Evolutionary conservation across 2,329 filamentous ascomycete genomes (phyloP), one percentile per base, ranked within the genome.

Genomic region (Calycina marina): DNA sequence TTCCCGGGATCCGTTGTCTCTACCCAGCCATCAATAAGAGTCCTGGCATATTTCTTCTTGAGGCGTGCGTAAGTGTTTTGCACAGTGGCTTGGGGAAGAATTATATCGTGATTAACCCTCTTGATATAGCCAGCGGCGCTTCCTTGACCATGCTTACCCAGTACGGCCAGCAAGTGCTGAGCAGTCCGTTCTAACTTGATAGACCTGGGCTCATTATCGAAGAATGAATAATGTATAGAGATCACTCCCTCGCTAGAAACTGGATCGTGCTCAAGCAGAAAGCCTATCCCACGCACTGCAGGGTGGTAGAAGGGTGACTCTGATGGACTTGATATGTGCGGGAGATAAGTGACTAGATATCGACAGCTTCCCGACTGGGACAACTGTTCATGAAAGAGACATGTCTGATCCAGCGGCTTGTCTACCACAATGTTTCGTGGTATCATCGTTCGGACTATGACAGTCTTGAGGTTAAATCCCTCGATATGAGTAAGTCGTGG

Each of bases 231-330:
- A 42, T 76, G 71, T 14, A 77, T 58, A 6, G 73, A 76, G 17
- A 78, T 54, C 8, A 49, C 56, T 14, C 71, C 72, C 18, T 51
- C 50, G 14, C 50, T 49, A 10, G 52, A 46, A n/a, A 48, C 39
- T 4, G 56, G 38, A 31, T 63, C 51, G 65, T 69, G 81, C 20
- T 69, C 69, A 54, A 92, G 82, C 5, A 85, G 58, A 43, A 90
- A 86, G 4, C 76, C 83, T 14, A 93, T 63, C 9, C 71, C 72
- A 31, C 65, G 67, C 14, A 93, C 76, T 32, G 68, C 64, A 14
- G 88, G 88, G 50, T 94, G 86, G 55, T 94, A 96, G 56, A 80
- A 93, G 1, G 88, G 88, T 39, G 90, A 66, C 3, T 77, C 67
- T 10, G 68, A 62, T 8, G 66, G 58, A 1, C 59, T 59, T 18